These are phyloP conservation scores for Boletus insuetus DNA, from an alignment of 768 basidiomycete genomes.

Conservation along the genomic window DNA sequence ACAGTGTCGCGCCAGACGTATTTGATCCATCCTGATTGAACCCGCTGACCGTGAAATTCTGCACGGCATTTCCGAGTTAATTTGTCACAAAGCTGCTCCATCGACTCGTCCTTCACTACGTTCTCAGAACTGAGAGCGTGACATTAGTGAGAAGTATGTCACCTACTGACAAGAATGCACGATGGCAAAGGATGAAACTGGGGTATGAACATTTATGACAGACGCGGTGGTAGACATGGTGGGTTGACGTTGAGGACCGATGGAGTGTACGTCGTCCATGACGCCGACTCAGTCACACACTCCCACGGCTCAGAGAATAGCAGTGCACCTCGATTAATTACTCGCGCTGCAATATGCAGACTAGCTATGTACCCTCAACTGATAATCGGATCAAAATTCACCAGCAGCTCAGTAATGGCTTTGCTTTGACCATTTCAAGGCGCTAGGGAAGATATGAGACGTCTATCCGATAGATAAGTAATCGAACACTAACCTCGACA, in stretches of 20 bases:
- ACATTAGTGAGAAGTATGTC: background rate
- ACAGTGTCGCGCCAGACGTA: conserved; percentile 77
- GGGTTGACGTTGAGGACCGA: background rate
- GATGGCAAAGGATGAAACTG: conserved; percentile 68
- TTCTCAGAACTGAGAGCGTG: conserved; percentile 6
- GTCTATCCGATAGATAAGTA: background rate
- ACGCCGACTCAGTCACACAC: background rate
- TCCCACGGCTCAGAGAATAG: background rate
- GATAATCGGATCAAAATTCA: conserved; percentile 24
- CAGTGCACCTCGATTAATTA: background rate
- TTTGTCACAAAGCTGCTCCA: conserved; percentile 64
- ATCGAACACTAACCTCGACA: conserved; percentile 55
- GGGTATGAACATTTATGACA: conserved; percentile 75
- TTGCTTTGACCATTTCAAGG: conserved; percentile 66
- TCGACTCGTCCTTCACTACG: conserved; percentile 65
- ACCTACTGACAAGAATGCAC: conserved; percentile 64
- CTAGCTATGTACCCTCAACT: conserved; percentile 2
- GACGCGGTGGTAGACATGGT: conserved; percentile 34
- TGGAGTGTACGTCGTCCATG: no score
- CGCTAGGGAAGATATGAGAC: conserved; percentile 44
- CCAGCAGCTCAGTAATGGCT: conserved; percentile 74
- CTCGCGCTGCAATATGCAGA: background rate
- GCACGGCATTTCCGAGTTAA: conserved; percentile 63
- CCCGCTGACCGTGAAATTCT: conserved; percentile 56
- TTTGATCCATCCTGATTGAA: conserved; percentile 81